Base-by-base conservation (phyloP, 192 early-diverging fungal genomes). In the Umbelopsis sp. region DNA sequence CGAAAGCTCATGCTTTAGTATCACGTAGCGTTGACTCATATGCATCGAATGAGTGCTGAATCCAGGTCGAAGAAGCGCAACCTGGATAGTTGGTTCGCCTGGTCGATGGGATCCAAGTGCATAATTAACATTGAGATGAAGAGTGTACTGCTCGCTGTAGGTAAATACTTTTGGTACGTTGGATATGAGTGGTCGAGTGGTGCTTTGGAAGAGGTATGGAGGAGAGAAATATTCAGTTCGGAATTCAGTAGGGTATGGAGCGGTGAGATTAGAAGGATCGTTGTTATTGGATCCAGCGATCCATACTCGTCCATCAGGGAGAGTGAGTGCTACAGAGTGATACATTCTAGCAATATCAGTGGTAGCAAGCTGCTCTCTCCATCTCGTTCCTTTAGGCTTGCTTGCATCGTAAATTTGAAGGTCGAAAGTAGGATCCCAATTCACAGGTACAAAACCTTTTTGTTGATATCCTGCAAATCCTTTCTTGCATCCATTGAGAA, bases 291-390 rank as follows among this genome's bases (percentile, higher is more conserved):
- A 88, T 14, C 88, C 89, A 5, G 85, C 80, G 32, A 89, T 82
- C 73, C 85, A 78, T 43, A 91, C 81, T 20, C 83, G 75, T 20
- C 87, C 88, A 66, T 89, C 87, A 8, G 83, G 83, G 32, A 89
- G 49, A 16, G 72, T 73, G 2, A 78, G 69, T 5, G 82, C 82
- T n/a, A 82, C 81, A 2, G 86, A 88, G 70, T 91, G 89, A 70
- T 91, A 91, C 81, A 91, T 82, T 22, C 89, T 70, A 1, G 86
- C 79, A 78, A 89, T 87, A 51, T 85, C 79, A n/a, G 83, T 82
- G 29, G 81, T 70, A 10, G 71, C 77, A 44, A 87, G 68, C 8
- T 75, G 75, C 22, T 71, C 78, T 32, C 79, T 81, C 78, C 78
- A 79, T 32, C 88, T 80, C 32, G 80, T 22, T 1, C 82, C 80